Conservation (phyloP, 192 early-diverging fungal species). For the Allomyces macrogynus region DNA sequence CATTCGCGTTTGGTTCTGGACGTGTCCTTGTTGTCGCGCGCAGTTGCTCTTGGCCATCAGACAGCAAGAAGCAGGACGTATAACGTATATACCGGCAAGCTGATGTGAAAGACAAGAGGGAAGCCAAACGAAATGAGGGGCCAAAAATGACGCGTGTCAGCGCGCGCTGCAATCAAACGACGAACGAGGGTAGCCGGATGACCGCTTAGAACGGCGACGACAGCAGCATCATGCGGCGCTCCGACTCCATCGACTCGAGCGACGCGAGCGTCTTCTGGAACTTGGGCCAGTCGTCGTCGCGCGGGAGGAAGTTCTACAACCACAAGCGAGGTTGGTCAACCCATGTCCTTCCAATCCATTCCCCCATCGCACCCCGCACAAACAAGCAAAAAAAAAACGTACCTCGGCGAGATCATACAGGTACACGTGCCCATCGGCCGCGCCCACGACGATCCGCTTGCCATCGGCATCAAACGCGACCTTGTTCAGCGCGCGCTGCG, state of each 20-base stretch:
- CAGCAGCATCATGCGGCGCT: not conserved
- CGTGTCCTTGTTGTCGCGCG: no score
- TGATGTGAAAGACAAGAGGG: no score
- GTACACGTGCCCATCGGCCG: constrained; percentile 64
- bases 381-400: not conserved
- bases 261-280: constrained; percentile 11
- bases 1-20: no score
- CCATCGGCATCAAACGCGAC: constrained; percentile 87
- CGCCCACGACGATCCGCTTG: constrained; percentile 52
- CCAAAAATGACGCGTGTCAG: no score
- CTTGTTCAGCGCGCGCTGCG: constrained; percentile 68
- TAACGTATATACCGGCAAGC: no score
- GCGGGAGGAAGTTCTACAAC: constrained; percentile 6
- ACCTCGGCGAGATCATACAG: constrained; percentile 91
- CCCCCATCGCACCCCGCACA: no score
- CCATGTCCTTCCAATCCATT: not conserved
- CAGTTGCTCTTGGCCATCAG: no score
- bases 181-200: no score
- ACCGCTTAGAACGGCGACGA: constrained; percentile 1
- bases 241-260: constrained; percentile 4
- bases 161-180: no score
- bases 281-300: constrained; percentile 9
- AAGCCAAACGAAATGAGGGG: no score
- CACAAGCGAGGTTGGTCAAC: not conserved
- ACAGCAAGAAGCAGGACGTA: no score